A percentile compares a stretch with the other conserved stretches of the same genome.
phyloP scores from a whole-genome alignment of 2,329 filamentous ascomycete species.

The Colletotrichum tropicale region DNA sequence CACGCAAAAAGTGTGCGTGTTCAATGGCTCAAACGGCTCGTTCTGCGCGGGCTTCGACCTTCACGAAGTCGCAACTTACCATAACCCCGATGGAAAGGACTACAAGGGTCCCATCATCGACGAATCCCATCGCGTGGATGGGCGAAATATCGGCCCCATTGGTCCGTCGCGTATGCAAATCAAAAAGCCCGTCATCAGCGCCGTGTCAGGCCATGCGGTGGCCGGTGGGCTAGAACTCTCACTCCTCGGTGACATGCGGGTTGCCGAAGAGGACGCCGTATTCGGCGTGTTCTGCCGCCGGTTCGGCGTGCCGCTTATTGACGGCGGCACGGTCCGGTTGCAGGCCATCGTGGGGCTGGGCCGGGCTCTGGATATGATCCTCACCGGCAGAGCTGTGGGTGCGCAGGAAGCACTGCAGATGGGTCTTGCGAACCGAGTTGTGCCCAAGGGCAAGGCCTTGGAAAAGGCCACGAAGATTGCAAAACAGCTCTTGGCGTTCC shows the following conservation, averaged over 20 bases:
- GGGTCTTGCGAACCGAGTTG: conserved; percentile 58
- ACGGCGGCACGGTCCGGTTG: conserved; percentile 54
- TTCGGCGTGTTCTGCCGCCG: conserved; percentile 62
- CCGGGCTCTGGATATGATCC: conserved; percentile 59
- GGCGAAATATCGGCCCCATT: conserved; percentile 47
- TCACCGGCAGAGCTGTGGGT: conserved; percentile 54
- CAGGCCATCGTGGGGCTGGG: conserved; percentile 56
- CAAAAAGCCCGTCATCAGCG: conserved; percentile 56
- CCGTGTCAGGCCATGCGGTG: conserved; percentile 57
- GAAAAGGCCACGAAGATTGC: conserved; percentile 54
- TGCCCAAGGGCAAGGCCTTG: conserved; percentile 52
- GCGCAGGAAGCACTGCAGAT: conserved; percentile 55
- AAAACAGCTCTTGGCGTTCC: conserved; percentile 49
- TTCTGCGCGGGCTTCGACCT: conserved; percentile 62
- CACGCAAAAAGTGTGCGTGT: conserved; percentile 56
- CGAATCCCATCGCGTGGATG: conserved; percentile 15
- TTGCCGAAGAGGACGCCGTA: conserved; percentile 56
- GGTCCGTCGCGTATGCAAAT: conserved; percentile 55
- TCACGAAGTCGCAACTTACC: conserved; percentile 40
- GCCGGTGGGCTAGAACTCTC: conserved; percentile 56
- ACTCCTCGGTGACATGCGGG: conserved; percentile 56
- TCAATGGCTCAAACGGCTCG: conserved; percentile 47
- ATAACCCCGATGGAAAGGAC: neutral
- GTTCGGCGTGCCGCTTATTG: conserved; percentile 37
- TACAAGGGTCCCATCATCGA: conserved; percentile 9